Evolutionary conservation across 345 rosid genomes (phyloP), one percentile per base, ranked within the genome.

Genomic region (Psidium friedrichsthalianum): DNA sequence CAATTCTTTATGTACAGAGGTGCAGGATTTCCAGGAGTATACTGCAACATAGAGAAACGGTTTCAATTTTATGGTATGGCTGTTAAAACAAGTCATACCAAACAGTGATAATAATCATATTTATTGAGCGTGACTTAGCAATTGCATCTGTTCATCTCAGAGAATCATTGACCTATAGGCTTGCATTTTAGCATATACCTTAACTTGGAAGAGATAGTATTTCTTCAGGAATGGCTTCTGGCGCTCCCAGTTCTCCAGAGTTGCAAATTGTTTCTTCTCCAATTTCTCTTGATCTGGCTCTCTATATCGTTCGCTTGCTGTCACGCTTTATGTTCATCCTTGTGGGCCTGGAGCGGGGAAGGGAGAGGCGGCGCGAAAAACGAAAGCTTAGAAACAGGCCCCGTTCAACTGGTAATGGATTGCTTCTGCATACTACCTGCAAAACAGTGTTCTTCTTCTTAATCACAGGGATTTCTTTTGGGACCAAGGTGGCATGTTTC

Each of bases 1-100:
- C 94, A 90, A 90, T 97, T 97, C 94, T 97, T 95, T 88, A 95
- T 89, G 88, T 97, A 97, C 88, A 95, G 51, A 97, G 94, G 82
- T 74, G 96, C 92, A 44, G 99, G 99, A 91, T 89, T 92, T 85
- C 99, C 98, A 85, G 95, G 93, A 42, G 94, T 86, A 86, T 97
- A 97, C 99, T 96, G 98, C 94, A 74, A 64, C 82, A 84, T 64
- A 82, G 52, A 74, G 20, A 69, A 47, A 32, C 16, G 11, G 42
- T 58, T 69, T 69, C 78, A 69, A 6, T 32, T 69, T 32, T n/a
- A n/a, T n/a, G n/a, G n/a, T n/a, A n/a, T n/a, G n/a, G n/a, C n/a
- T n/a, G n/a, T n/a, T n/a, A n/a, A n/a, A n/a, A n/a, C n/a, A n/a
- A n/a, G n/a, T n/a, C n/a, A n/a, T n/a, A n/a, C 20, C 47, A 69